Evolutionary conservation across 805 yeast species (phyloP).

Genomic region (Candida methanosorbosa): DNA sequence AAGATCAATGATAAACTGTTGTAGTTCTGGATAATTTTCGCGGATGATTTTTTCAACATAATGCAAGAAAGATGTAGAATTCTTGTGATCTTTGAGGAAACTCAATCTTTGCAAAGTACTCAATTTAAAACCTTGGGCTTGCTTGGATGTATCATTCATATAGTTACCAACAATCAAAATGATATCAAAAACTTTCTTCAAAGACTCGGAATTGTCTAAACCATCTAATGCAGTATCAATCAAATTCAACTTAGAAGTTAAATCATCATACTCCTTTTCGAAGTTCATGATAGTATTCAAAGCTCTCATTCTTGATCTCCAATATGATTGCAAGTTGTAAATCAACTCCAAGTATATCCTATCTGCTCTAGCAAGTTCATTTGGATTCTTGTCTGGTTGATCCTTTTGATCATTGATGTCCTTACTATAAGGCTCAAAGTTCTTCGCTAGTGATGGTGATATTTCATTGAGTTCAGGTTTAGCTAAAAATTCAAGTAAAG

Average conservation of each 20-base stretch:
- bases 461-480: slow-evolving; percentile 71
- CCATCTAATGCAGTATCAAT: slow-evolving; percentile 69
- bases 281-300: slow-evolving; percentile 58
- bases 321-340: slow-evolving; percentile 77
- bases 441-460: slow-evolving; percentile 59
- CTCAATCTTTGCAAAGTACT: slow-evolving; percentile 84
- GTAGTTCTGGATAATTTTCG: slow-evolving; percentile 71
- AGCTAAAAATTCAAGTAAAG: slow-evolving; percentile 77
- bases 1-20: slow-evolving; percentile 67
- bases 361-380: slow-evolving; percentile 80
- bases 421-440: slow-evolving; percentile 71
- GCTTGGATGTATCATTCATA: slow-evolving; percentile 90
- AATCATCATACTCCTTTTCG: slow-evolving; percentile 71
- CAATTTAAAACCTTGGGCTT: slow-evolving; percentile 87
- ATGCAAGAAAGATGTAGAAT: slow-evolving; percentile 83
- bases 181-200: slow-evolving; percentile 69
- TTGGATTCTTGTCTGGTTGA: slow-evolving; percentile 60
- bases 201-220: slow-evolving; percentile 54
- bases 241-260: slow-evolving; percentile 54
- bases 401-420: slow-evolving; percentile 45
- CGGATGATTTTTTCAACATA: slow-evolving; percentile 88
- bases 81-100: slow-evolving; percentile 83
- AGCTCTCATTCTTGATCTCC: slow-evolving; percentile 90
- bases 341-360: slow-evolving; percentile 74
- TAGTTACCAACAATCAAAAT: slow-evolving; percentile 90